phyloP scores from a whole-genome alignment of 2,329 filamentous ascomycete genomes.

The Ceratocystis papillata region DNA sequence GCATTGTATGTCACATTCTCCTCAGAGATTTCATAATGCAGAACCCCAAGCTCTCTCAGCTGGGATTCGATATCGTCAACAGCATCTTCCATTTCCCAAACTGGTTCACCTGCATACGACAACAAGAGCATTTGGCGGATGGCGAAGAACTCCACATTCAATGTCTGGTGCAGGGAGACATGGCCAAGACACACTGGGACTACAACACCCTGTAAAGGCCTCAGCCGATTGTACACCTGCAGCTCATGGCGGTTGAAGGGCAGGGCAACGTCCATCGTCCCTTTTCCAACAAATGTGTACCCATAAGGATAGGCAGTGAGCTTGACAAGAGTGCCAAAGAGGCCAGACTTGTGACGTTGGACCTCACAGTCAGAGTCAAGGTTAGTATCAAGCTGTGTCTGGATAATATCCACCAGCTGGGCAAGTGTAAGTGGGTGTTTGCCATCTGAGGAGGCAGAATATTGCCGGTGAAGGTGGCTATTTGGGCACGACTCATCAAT shows the following conservation, averaged over 20 bases:
- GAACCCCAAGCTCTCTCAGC: too few relatives aligned
- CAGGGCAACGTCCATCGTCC: background rate
- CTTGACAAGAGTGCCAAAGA: background rate
- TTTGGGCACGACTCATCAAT: background rate
- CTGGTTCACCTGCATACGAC: too few relatives aligned
- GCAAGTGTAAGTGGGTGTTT: background rate
- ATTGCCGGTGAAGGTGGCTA: background rate
- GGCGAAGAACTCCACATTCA: too few relatives aligned
- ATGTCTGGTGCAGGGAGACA: too few relatives aligned
- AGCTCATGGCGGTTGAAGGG: background rate
- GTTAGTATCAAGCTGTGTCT: background rate
- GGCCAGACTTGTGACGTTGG: background rate
- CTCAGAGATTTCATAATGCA: too few relatives aligned
- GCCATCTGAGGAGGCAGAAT: background rate
- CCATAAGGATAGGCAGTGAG: constrained; percentile 1
- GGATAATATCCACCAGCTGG: background rate
- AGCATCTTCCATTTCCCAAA: too few relatives aligned
- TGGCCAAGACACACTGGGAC: background rate
- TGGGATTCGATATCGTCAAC: too few relatives aligned
- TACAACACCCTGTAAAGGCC: background rate
- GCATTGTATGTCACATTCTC: too few relatives aligned
- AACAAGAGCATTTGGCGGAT: too few relatives aligned
- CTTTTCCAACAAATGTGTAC: background rate
- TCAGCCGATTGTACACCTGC: background rate
- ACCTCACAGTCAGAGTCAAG: background rate